phyloP scores from a whole-genome alignment of 192 early-diverging fungal species.

The Dissophora globulifera region DNA sequence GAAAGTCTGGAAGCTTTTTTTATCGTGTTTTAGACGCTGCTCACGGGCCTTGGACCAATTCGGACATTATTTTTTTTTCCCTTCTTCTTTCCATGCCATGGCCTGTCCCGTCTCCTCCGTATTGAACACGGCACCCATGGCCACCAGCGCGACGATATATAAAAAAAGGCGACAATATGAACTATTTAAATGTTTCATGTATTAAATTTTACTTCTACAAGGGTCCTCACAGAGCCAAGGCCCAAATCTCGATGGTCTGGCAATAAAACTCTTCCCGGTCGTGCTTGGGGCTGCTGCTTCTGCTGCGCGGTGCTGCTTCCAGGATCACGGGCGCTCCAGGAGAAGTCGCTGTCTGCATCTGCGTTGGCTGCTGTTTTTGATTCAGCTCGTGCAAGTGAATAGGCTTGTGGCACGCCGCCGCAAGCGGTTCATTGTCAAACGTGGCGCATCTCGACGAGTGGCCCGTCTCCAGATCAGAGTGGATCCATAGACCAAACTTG shows the following conservation, averaged over 20 bases:
- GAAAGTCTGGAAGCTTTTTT: no score
- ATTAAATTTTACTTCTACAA: no score
- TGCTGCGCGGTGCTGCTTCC: background rate
- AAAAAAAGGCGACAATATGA: no score
- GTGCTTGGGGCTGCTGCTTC: constrained; percentile 28
- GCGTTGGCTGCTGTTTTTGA: background rate
- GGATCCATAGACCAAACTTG: constrained; percentile 80
- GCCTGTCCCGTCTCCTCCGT: no score
- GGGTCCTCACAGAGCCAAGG: constrained; percentile 16
- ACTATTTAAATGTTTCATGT: no score
- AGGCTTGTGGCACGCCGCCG: constrained; percentile 35
- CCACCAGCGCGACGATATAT: no score
- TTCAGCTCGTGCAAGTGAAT: background rate
- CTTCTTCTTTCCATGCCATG: no score
- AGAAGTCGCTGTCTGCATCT: background rate
- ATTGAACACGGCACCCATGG: no score
- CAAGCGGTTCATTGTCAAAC: constrained; percentile 79
- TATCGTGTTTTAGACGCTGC: no score
- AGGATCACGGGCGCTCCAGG: background rate
- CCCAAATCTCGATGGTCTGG: constrained; percentile 49
- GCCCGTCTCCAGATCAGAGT: constrained; percentile 75
- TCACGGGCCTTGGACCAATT: no score
- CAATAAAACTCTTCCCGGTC: constrained; percentile 50
- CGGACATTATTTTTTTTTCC: no score
- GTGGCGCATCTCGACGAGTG: constrained; percentile 75